Evolutionary conservation across 495 filamentous ascomycete genomes (phyloP).

Genomic region (Recurvomyces mirabilis): DNA sequence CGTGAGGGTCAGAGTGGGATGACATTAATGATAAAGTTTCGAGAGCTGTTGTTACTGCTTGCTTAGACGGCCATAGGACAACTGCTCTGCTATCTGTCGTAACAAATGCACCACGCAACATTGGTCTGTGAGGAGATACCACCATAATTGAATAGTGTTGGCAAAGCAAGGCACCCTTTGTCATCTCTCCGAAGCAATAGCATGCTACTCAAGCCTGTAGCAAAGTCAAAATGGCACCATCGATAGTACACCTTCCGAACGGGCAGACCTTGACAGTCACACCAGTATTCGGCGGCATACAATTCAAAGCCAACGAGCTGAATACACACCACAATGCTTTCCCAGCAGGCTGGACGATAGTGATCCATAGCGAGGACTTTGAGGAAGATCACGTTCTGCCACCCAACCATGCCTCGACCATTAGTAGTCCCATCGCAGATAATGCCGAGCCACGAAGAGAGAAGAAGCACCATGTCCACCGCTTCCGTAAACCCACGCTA

Average conservation of each 20-base stretch:
- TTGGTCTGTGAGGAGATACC: no score
- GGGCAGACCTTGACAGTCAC: conserved; percentile 70
- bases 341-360: conserved; percentile 78
- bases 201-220: no score
- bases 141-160: no score
- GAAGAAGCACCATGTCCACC: conserved; percentile 36
- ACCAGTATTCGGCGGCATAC: conserved; percentile 77
- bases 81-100: no score
- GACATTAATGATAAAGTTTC: no score
- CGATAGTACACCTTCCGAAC: conserved; percentile 61
- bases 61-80: no score
- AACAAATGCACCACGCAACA: no score
- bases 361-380: conserved; percentile 61
- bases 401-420: conserved; percentile 6
- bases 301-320: conserved; percentile 73
- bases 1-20: no score
- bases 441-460: conserved; percentile 12
- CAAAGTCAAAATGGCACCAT: conserved; percentile 30
- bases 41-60: no score
- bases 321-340: conserved; percentile 56
- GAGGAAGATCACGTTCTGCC: conserved; percentile 24
- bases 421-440: conserved; percentile 16
- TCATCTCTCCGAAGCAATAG: no score
- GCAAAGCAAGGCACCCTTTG: no score
- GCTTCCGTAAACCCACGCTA: conserved; percentile 62